Evolutionary conservation across 2,329 filamentous ascomycete genomes (phyloP), one percentile per base, ranked within the genome.

Genomic region (Cadophora sp.): DNA sequence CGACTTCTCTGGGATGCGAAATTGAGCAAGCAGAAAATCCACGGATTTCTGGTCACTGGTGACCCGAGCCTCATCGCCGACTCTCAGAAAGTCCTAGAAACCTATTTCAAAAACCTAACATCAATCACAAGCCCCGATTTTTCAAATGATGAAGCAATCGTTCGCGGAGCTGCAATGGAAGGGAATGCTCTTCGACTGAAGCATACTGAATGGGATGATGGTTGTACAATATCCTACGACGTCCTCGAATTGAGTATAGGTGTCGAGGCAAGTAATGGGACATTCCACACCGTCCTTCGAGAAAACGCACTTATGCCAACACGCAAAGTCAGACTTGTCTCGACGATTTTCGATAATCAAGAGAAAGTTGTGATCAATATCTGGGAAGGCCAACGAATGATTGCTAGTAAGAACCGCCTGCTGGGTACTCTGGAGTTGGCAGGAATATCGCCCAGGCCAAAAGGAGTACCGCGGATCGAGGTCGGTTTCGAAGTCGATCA

Each of bases 231-330:
- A 14, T 16, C 40, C 14, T 4, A 16, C 16, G 40, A 43, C 14
- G 40, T 43, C 2, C 40, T 43, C 12, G 12, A 43, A 4, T 43
- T 43, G 40, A 43, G 37, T 37, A 31, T 55, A 7, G 61, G 61
- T 6, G 34, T 63, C 26, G 48, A 63, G 31, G 26, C 53, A 22
- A 55, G 50, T 22, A 26, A 43, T 31, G 62, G 62, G 12, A 27
- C 40, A 2, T 56, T 27, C 6, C 22, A 26, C 9, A 56, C 16
- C 9, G 4, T 64, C 7, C 1, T 64, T 6, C 37, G 4, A 9
- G 56, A 40, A 2, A n/a, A 27, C 4, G 8, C 12, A 11, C 48
- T 55, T 1, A 63, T 63, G 8, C 48, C 61, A 16, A 53, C 24
- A 9, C 26, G 51, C 26, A 55, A 31, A 11, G 19, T 27, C 14